Evolutionary conservation across 495 filamentous ascomycete genomes (phyloP).

Genomic region (Aspergillus asperescens): DNA sequence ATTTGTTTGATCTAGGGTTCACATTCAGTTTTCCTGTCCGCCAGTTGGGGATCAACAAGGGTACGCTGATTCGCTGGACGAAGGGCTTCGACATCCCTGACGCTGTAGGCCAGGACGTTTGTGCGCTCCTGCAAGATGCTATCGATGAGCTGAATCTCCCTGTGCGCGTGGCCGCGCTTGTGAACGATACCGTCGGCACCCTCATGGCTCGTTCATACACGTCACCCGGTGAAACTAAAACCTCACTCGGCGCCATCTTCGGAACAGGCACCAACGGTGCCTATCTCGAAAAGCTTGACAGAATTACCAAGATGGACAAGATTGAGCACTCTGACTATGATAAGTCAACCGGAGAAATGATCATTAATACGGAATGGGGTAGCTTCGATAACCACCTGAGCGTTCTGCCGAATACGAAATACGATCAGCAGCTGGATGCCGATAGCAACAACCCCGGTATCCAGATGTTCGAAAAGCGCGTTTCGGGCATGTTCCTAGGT

Average conservation of each 20-base stretch:
- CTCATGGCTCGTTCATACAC: conserved; percentile 97
- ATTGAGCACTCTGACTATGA: conserved; percentile 60
- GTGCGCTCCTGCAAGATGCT: conserved; percentile 80
- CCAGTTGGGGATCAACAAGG: conserved; percentile 89
- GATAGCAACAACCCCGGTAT: conserved; percentile 87
- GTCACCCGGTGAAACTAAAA: conserved; percentile 79
- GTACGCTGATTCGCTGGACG: conserved; percentile 90
- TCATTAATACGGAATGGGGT: conserved; percentile 98
- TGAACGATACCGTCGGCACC: conserved; percentile 97
- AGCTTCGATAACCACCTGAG: conserved; percentile 92
- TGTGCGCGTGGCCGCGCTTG: conserved; percentile 86
- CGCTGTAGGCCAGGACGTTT: conserved; percentile 90
- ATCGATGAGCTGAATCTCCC: conserved; percentile 83
- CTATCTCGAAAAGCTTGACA: conserved; percentile 61
- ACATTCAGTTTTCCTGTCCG: conserved; percentile 97
- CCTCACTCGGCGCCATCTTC: conserved; percentile 83
- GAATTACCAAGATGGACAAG: conserved; percentile 42
- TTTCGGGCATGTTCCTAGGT: conserved; percentile 97
- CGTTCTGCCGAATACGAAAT: conserved; percentile 78
- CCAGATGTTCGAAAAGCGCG: conserved; percentile 98
- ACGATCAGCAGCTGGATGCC: conserved; percentile 72
- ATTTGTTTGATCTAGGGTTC: conserved; percentile 88
- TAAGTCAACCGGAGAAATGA: conserved; percentile 83
- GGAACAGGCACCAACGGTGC: conserved; percentile 95
- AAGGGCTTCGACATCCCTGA: conserved; percentile 97